Base-by-base conservation (phyloP, 2,329 filamentous ascomycete species). In the Talaromyces sp. region DNA sequence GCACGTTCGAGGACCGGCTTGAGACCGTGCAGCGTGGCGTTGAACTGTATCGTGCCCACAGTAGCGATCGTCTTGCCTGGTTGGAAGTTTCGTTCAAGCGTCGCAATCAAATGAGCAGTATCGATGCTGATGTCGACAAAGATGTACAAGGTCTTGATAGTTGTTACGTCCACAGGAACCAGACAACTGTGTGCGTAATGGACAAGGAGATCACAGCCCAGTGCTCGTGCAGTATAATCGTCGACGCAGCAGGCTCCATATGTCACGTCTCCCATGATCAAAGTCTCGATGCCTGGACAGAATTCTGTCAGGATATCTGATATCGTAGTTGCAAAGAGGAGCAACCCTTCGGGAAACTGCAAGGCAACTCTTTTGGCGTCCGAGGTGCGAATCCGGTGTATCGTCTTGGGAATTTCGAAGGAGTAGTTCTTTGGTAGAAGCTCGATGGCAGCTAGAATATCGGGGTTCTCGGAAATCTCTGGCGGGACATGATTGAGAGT, bases 221-320 rank as follows among this genome's bases (percentile, higher is more conserved):
- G 83, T 0, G 95, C 94, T 51, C 93, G 83, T 1, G 94, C 95
- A 0, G 94, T 99, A 77, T 95, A 99, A 77, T 99, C 94, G 73
- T 99, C 94, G 68, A 99, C 97, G 72, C 94, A 99, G 80, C 94
- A 99, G 24, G 94, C 94, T 64, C 94, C 94, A 74, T 99, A 99
- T 0, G 94, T 99, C 50, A 99, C 94, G 73, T 99, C 94, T 63
- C 94, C 94, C 94, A 99, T 99, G 74, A 99, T 99, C 58, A 97
- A 81, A 1, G 93, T 97, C 73, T 95, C 91, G 46, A 89, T 88
- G 1, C 90, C 92, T 0, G 91, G 89, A 70, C 94, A 99, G 79
- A 99, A 99, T 71, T 92, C 89, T 0, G 90, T 91, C 54, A 99
- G 81, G 68, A 99, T 97, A 72, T 99, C 94, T 3, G 94, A 96